Evolutionary conservation across 495 filamentous ascomycete species (phyloP).

Genomic region (Podospora sp.): DNA sequence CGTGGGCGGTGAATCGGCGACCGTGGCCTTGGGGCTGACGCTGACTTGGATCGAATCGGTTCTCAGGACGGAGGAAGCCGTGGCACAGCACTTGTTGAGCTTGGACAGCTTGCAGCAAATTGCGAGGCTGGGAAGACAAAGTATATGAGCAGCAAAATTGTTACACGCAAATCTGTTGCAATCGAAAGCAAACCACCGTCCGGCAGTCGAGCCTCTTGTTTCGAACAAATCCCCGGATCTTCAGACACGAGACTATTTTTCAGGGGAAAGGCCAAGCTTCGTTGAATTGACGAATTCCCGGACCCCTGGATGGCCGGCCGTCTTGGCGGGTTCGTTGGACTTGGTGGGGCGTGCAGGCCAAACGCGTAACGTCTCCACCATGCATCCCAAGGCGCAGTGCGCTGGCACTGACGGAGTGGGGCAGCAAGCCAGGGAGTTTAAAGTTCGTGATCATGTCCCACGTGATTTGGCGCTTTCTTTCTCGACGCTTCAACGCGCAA

Average conservation of each 20-base stretch:
- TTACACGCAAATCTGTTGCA: not conserved
- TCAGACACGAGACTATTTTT: slow-evolving; percentile 4
- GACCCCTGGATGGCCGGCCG: not conserved
- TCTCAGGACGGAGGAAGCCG: not conserved
- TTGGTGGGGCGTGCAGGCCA: not conserved
- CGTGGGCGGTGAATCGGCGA: not conserved
- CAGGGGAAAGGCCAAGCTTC: not conserved
- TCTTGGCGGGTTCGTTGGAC: slow-evolving; percentile 3
- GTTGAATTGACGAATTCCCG: slow-evolving; percentile 1
- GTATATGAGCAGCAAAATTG: not conserved
- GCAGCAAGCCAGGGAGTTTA: no score
- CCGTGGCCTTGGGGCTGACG: not conserved
- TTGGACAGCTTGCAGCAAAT: not conserved
- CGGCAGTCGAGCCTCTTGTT: not conserved
- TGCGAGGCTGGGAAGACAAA: not conserved
- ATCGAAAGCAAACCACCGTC: not conserved
- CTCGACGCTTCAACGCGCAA: not conserved
- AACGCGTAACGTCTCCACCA: slow-evolving; percentile 1
- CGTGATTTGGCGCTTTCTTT: not conserved
- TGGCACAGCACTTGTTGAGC: not conserved
- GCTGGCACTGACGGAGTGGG: not conserved
- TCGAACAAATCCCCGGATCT: slow-evolving; percentile 5
- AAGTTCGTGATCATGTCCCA: not conserved
- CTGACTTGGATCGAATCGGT: not conserved
- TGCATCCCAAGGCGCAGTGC: not conserved